phyloP scores from a whole-genome alignment of 148 eudicot species.

The Persicaria tinctoria region DNA sequence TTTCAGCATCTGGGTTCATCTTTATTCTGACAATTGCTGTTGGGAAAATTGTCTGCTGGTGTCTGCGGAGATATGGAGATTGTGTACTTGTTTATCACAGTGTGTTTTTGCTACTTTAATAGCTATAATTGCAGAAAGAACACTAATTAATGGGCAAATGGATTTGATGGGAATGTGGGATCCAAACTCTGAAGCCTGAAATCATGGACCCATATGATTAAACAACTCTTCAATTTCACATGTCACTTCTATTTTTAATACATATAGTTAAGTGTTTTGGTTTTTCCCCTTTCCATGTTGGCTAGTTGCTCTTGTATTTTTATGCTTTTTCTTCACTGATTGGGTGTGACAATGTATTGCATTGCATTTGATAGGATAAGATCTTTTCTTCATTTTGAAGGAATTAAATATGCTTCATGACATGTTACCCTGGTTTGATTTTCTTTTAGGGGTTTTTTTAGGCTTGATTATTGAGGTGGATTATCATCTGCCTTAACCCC shows the following conservation, averaged over 20 bases:
- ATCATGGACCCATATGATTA: conserved; percentile 1
- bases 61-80: not conserved
- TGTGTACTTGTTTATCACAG: not conserved
- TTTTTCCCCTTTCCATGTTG: not conserved
- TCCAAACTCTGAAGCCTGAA: not conserved
- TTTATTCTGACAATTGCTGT: conserved; percentile 3
- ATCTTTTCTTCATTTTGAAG: not conserved
- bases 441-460: not conserved
- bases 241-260: not conserved
- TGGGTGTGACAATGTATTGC: not conserved
- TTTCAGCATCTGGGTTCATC: not conserved
- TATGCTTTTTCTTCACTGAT: not conserved
- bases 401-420: not conserved
- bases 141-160: not conserved
- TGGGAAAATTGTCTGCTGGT: not conserved
- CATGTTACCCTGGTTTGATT: not conserved
- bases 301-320: not conserved
- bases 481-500: not conserved
- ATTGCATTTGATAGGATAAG: not conserved
- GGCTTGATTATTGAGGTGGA: not conserved
- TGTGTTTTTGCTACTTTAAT: not conserved
- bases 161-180: conserved; percentile 9
- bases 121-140: conserved; percentile 3
- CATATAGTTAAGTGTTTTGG: not conserved
- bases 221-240: not conserved